A percentile compares a stretch with the other conserved stretches of the same genome.
phyloP scores from a whole-genome alignment of 2,329 filamentous ascomycete genomes.

The Beauveria sp. region DNA sequence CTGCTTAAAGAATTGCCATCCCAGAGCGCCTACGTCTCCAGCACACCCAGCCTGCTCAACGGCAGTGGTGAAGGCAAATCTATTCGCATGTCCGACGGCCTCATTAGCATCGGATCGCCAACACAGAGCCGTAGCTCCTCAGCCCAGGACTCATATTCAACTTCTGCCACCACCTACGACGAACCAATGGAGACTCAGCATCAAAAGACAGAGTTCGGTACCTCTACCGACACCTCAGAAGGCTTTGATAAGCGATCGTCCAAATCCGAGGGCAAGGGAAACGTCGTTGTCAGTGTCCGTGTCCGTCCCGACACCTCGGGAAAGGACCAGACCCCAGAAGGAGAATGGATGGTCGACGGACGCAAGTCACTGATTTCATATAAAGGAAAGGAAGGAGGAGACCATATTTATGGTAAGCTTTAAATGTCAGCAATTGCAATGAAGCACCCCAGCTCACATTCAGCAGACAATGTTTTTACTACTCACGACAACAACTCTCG shows the following conservation, averaged over 20 bases:
- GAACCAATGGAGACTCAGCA: constrained; percentile 55
- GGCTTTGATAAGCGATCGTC: constrained; percentile 40
- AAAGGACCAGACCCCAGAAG: constrained; percentile 56
- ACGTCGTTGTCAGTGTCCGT: constrained; percentile 90
- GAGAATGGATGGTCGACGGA: constrained; percentile 89
- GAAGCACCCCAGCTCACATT: constrained; percentile 15
- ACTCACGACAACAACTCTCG: constrained; percentile 88
- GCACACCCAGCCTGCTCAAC: constrained; percentile 69
- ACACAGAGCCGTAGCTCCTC: constrained; percentile 88
- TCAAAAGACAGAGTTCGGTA: constrained; percentile 21
- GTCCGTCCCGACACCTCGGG: constrained; percentile 73
- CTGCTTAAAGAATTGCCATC: constrained; percentile 47
- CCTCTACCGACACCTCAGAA: constrained; percentile 21
- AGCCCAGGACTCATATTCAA: constrained; percentile 85
- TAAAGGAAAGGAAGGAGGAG: constrained; percentile 80
- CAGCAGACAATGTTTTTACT: constrained; percentile 87
- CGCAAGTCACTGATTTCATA: constrained; percentile 76
- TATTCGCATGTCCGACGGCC: constrained; percentile 63
- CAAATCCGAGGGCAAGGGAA: constrained; percentile 73
- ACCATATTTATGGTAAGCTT: constrained; percentile 78
- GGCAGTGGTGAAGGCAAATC: constrained; percentile 71
- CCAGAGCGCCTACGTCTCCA: constrained; percentile 34
- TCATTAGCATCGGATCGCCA: constrained; percentile 72
- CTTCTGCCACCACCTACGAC: constrained; percentile 82
- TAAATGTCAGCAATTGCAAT: neutral